Conservation (phyloP, 2,329 filamentous ascomycete species). For the Rhynchosporium secalis region DNA sequence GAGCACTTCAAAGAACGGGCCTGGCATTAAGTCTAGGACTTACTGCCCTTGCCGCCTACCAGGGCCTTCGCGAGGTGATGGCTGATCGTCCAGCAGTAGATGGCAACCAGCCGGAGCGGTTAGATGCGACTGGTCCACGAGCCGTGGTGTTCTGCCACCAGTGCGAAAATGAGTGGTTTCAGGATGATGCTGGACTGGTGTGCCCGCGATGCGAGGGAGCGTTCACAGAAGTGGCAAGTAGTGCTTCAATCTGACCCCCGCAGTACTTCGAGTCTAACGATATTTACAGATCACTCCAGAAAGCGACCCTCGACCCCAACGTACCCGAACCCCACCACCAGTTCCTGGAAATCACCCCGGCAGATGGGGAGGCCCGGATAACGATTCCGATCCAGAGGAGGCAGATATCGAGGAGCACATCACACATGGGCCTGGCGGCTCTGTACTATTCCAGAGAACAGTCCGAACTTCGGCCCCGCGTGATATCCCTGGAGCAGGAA, state of each 20-base stretch:
- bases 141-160: constrained; percentile 86
- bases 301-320: constrained; percentile 60
- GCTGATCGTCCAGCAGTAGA: constrained; percentile 30
- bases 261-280: constrained; percentile 35
- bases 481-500: constrained; percentile 15
- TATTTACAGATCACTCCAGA: constrained; percentile 50
- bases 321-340: not conserved
- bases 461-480: constrained; percentile 26
- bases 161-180: constrained; percentile 80
- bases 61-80: constrained; percentile 48
- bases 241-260: not conserved
- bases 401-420: constrained; percentile 55
- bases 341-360: constrained; percentile 11
- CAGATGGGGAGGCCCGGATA: constrained; percentile 31
- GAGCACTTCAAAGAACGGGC: constrained; percentile 53
- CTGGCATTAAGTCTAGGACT: constrained; percentile 60
- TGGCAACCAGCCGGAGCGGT: constrained; percentile 39
- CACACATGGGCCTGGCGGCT: constrained; percentile 36
- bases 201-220: constrained; percentile 81
- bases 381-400: constrained; percentile 58
- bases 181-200: constrained; percentile 63
- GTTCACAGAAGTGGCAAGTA: constrained; percentile 80
- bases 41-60: constrained; percentile 56
- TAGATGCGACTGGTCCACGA: constrained; percentile 52
- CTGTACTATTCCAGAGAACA: constrained; percentile 35